Conservation (phyloP, 1,284 basidiomycete species). For the Irpex sp. region DNA sequence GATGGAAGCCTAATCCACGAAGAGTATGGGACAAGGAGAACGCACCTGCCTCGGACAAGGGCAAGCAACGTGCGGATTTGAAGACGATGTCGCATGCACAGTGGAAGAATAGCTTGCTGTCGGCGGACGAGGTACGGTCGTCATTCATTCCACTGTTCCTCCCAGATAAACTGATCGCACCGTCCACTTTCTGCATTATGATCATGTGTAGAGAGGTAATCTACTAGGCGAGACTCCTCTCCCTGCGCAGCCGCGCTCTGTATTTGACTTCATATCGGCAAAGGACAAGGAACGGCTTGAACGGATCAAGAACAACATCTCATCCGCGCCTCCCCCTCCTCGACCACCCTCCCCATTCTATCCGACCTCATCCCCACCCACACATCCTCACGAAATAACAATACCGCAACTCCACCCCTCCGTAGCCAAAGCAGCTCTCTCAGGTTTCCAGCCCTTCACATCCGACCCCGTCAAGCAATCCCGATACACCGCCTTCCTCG, state of each 20-base stretch:
- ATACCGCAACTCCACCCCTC: constrained; percentile 70
- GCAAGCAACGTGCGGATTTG: constrained; percentile 12
- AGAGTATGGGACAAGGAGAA: constrained; percentile 75
- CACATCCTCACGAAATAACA: constrained; percentile 7
- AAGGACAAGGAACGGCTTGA: constrained; percentile 87
- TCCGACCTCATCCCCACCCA: constrained; percentile 14
- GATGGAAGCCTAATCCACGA: constrained; percentile 83
- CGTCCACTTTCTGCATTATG: too few relatives aligned
- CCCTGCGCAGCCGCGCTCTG: constrained; percentile 68
- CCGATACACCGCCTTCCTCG: constrained; percentile 83
- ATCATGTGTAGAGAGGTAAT: constrained; percentile 78
- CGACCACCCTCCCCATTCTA: constrained; percentile 23
- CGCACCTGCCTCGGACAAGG: constrained; percentile 18
- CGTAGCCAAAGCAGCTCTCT: constrained; percentile 81
- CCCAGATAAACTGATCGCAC: background rate
- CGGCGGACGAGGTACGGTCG: constrained; percentile 62
- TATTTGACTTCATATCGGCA: constrained; percentile 91
- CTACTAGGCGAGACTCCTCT: constrained; percentile 76
- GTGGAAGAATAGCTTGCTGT: constrained; percentile 49
- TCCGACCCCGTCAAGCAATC: constrained; percentile 77
- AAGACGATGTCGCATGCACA: constrained; percentile 32
- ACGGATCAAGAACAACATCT: constrained; percentile 43
- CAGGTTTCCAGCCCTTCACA: constrained; percentile 85
- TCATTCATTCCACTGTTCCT: background rate
- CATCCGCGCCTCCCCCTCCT: constrained; percentile 21